These are phyloP conservation scores for Pleurotus sapidus DNA, from an alignment of 768 basidiomycete species.

Conservation along the genomic window DNA sequence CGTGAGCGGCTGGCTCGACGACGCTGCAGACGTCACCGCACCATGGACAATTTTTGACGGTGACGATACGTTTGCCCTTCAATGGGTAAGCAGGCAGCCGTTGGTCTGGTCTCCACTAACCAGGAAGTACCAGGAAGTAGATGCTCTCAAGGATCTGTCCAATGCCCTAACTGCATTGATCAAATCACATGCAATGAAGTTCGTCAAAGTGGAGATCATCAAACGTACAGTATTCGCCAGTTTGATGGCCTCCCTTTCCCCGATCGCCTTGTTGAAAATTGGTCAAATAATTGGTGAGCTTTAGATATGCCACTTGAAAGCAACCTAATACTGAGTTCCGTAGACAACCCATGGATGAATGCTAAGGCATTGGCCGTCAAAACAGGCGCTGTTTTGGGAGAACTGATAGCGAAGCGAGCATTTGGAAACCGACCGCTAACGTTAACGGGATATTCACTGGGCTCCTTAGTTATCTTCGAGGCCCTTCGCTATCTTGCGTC, in stretches of 20 bases:
- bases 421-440: slow-evolving; percentile 55
- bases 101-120: neutral
- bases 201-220: slow-evolving; percentile 45
- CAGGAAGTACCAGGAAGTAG: slow-evolving; percentile 41
- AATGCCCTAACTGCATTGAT: slow-evolving; percentile 41
- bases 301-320: neutral
- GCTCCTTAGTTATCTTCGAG: slow-evolving; percentile 54
- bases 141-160: slow-evolving; percentile 48
- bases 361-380: slow-evolving; percentile 48
- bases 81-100: slow-evolving; percentile 43
- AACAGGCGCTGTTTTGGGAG: slow-evolving; percentile 52
- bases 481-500: slow-evolving; percentile 46
- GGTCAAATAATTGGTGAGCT: slow-evolving; percentile 50
- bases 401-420: slow-evolving; percentile 43
- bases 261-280: slow-evolving; percentile 47
- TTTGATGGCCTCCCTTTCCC: slow-evolving; percentile 47
- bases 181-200: slow-evolving; percentile 47
- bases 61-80: slow-evolving; percentile 54
- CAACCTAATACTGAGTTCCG: neutral
- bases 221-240: slow-evolving; percentile 48
- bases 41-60: slow-evolving; percentile 51
- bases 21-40: slow-evolving; percentile 40
- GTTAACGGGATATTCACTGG: slow-evolving; percentile 55
- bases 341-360: slow-evolving; percentile 63
- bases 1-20: slow-evolving; percentile 52